phyloP scores from a whole-genome alignment of 2,329 filamentous ascomycete genomes.

The Arthrobotrys musiformis region DNA sequence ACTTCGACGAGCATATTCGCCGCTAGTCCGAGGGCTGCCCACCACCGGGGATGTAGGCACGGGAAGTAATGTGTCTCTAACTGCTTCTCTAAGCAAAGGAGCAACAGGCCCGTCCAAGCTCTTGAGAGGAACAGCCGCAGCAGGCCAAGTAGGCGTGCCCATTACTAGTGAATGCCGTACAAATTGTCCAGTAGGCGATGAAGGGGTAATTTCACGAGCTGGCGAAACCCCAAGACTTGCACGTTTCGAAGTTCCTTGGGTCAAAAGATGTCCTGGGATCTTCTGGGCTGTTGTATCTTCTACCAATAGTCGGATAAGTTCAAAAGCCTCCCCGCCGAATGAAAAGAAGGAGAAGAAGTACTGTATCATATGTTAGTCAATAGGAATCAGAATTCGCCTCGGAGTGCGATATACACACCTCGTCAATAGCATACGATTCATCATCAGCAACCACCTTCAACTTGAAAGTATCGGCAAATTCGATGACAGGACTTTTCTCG shows the following conservation, averaged over 20 bases:
- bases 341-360: conserved; percentile 98
- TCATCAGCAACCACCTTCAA: conserved; percentile 92
- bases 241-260: conserved; percentile 28
- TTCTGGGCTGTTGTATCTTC: conserved; percentile 70
- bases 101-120: conserved; percentile 31
- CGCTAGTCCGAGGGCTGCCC: conserved; percentile 69
- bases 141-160: conserved; percentile 33
- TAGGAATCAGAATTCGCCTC: not conserved
- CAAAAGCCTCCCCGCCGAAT: conserved; percentile 83
- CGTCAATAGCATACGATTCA: conserved; percentile 93
- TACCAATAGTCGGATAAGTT: conserved; percentile 77
- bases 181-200: conserved; percentile 29
- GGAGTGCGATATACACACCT: conserved; percentile 68
- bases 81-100: conserved; percentile 64
- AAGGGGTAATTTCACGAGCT: conserved; percentile 40
- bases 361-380: conserved; percentile 64
- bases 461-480: conserved; percentile 93
- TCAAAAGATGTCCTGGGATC: conserved; percentile 59
- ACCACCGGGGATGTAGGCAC: conserved; percentile 64
- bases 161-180: conserved; percentile 32
- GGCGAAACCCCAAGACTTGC: conserved; percentile 32
- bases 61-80: conserved; percentile 72
- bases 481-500: conserved; percentile 88
- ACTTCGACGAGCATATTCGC: conserved; percentile 68
- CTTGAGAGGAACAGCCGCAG: conserved; percentile 4